A percentile compares a stretch with the other conserved stretches of the same genome.
phyloP scores from a whole-genome alignment of 768 basidiomycete genomes.

The Fibroporia radiculosa region DNA sequence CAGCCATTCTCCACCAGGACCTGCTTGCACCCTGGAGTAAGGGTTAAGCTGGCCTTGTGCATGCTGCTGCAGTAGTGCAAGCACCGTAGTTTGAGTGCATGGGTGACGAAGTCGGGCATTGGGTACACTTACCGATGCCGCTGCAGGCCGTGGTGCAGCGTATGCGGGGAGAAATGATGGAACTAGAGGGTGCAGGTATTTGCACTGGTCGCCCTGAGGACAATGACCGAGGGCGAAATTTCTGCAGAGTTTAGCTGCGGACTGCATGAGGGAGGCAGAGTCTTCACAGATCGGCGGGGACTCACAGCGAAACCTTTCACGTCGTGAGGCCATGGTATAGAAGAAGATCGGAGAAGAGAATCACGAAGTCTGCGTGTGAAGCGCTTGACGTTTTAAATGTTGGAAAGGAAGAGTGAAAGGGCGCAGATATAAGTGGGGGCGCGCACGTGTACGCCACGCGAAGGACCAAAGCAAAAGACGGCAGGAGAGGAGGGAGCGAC shows the following conservation, averaged over 20 bases:
- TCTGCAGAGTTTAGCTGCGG: slow-evolving; percentile 30
- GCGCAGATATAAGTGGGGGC: slow-evolving; percentile 13
- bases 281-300: neutral
- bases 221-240: slow-evolving; percentile 29
- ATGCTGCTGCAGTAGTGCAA: too few species aligned
- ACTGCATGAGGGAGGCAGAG: neutral
- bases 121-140: neutral
- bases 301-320: slow-evolving; percentile 12
- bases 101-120: neutral
- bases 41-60: too few species aligned
- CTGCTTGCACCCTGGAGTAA: too few species aligned
- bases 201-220: slow-evolving; percentile 30
- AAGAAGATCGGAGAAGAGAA: slow-evolving; percentile 7
- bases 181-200: slow-evolving; percentile 26
- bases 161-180: slow-evolving; percentile 13
- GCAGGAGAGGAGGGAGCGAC: slow-evolving; percentile 2
- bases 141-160: slow-evolving; percentile 7
- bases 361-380: slow-evolving; percentile 8
- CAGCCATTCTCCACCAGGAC: too few species aligned
- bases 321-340: slow-evolving; percentile 9
- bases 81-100: too few species aligned
- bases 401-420: slow-evolving; percentile 11
- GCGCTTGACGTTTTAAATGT: slow-evolving; percentile 17
- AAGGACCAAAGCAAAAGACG: slow-evolving; percentile 14
- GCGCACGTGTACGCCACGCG: slow-evolving; percentile 19